These are phyloP conservation scores for Eucalyptus caleyi DNA, from an alignment of 345 rosid species.

Conservation along the genomic window DNA sequence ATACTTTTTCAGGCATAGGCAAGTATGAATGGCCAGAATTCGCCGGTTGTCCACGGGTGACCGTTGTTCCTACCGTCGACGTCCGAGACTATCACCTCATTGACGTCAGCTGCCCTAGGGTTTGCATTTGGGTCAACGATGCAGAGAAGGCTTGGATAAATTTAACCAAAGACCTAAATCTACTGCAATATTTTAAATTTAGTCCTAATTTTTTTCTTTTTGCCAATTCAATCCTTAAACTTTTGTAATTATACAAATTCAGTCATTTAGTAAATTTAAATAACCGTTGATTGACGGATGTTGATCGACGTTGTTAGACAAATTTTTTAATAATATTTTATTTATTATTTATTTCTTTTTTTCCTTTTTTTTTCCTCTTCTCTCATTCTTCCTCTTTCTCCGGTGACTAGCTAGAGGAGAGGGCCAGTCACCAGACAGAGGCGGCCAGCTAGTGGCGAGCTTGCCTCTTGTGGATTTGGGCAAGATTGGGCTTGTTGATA, in stretches of 20 bases:
- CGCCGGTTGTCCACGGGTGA: background rate
- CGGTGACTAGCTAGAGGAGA: accelerated
- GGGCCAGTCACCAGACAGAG: accelerated
- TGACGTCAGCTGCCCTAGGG: background rate
- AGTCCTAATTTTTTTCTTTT: too few relatives aligned
- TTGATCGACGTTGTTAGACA: accelerated
- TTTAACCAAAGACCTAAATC: background rate
- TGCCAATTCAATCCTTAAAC: accelerated
- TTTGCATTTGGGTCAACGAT: background rate
- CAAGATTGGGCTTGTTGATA: too few relatives aligned
- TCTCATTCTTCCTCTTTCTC: too few relatives aligned
- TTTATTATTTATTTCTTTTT: too few relatives aligned
- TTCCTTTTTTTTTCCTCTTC: too few relatives aligned
- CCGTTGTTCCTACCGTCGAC: background rate
- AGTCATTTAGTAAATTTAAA: too few relatives aligned
- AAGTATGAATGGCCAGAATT: background rate
- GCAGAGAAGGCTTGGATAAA: background rate
- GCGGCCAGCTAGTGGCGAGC: accelerated
- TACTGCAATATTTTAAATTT: too few relatives aligned
- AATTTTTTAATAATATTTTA: too few relatives aligned
- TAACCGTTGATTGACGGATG: accelerated
- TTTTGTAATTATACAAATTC: accelerated
- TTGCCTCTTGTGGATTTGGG: accelerated
- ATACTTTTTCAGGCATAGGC: background rate
- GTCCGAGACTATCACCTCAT: background rate